Conservation (phyloP, 495 filamentous ascomycete species). For the Aspergillus coremiiformis region DNA sequence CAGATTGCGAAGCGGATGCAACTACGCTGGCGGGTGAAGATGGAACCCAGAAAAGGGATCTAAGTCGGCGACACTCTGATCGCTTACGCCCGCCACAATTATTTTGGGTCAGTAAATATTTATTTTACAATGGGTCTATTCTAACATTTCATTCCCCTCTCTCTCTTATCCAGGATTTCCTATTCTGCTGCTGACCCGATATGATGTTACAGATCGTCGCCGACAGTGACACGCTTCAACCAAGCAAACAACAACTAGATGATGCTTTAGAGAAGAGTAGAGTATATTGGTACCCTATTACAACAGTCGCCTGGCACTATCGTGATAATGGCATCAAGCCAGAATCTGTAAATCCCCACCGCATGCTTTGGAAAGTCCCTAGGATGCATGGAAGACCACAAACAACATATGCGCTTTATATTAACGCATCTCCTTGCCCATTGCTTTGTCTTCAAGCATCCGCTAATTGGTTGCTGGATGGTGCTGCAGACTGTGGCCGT, state of each 20-base stretch:
- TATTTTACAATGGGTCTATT: too few relatives aligned
- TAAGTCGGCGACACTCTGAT: too few relatives aligned
- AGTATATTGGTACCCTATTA: constrained; percentile 5
- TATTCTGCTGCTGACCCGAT: too few relatives aligned
- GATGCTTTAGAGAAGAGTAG: constrained; percentile 8
- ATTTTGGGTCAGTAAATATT: too few relatives aligned
- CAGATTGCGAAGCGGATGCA: too few relatives aligned
- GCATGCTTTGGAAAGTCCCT: constrained; percentile 7
- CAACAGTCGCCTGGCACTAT: constrained; percentile 1
- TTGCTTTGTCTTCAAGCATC: constrained; percentile 5
- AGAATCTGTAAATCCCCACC: constrained; percentile 6
- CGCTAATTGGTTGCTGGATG: constrained; percentile 6
- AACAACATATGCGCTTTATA: neutral
- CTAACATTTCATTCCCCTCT: too few relatives aligned
- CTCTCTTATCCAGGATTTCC: too few relatives aligned
- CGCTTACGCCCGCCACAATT: too few relatives aligned
- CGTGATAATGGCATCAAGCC: constrained; percentile 1
- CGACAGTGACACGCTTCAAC: constrained; percentile 3
- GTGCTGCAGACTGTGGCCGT: constrained; percentile 4
- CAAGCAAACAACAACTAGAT: constrained; percentile 1
- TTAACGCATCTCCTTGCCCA: neutral
- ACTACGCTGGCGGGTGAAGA: too few relatives aligned
- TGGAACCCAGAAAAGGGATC: too few relatives aligned
- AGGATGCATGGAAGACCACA: constrained; percentile 5
- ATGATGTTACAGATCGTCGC: constrained; percentile 11